These are phyloP conservation scores for Cucurbita argyrosperma DNA, from an alignment of 306 rosid species.

Conservation along the genomic window DNA sequence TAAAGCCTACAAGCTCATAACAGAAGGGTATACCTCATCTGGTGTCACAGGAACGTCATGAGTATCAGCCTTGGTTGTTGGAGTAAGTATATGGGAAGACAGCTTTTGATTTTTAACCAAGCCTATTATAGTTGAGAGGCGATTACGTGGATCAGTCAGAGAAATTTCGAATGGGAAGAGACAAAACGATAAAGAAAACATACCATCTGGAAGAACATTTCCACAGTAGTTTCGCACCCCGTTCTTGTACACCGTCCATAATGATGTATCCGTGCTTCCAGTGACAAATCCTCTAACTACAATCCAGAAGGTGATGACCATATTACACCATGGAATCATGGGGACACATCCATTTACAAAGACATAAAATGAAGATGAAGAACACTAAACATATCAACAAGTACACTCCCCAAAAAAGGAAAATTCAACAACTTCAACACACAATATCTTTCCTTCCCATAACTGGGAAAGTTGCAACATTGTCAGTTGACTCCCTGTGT, in stretches of 20 bases:
- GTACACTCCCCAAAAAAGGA: background rate
- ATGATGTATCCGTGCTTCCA: constrained; percentile 93
- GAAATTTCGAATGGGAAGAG: background rate
- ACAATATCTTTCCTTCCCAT: background rate
- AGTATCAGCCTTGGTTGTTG: constrained; percentile 87
- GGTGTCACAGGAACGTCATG: constrained; percentile 88
- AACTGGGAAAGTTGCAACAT: background rate
- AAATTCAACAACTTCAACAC: background rate
- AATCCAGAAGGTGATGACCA: constrained; percentile 8
- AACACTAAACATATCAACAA: background rate
- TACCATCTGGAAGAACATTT: constrained; percentile 76
- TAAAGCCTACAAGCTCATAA: background rate
- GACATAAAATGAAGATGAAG: background rate
- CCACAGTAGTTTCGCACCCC: constrained; percentile 77
- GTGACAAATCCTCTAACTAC: constrained; percentile 88
- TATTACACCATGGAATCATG: background rate
- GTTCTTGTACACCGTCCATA: constrained; percentile 83
- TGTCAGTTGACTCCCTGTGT: background rate
- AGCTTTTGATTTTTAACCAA: constrained; percentile 79
- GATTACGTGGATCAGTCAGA: background rate
- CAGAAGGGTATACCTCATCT: constrained; percentile 46
- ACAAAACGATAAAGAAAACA: background rate
- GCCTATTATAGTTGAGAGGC: constrained; percentile 27
- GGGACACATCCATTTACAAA: background rate
- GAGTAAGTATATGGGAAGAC: constrained; percentile 65